Evolutionary conservation across 257 asterid genomes (phyloP), one percentile per base, ranked within the genome.

Genomic region (Solanum microdontum): DNA sequence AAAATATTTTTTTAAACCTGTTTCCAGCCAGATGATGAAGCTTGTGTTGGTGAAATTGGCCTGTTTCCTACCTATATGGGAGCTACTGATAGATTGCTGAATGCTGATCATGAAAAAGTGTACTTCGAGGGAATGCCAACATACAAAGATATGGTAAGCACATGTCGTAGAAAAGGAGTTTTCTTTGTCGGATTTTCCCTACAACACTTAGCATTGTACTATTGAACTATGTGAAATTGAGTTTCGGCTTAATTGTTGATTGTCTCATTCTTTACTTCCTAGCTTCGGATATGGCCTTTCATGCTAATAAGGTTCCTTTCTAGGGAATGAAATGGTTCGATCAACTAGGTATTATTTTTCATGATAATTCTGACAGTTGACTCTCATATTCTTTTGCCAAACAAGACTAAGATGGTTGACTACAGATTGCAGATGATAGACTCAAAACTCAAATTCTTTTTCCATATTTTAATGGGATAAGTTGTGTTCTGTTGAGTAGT

Each of bases 51-150:
- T 40, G 98, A 96, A 93, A 95, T 95, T 87, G 99, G 97, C 36
- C 72, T 96, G 88, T 94, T 91, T 90, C 94, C 99, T 86, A 84
- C 86, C 73, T 89, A 92, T 90, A 90, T 96, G 96, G 99, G 99
- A 55, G 97, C 97, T 51, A 91, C 95, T 28, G 96, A 95, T 89
- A 92, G 94, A 86, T 86, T 96, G 91, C 92, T 95, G 75, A 96
- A 96, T 89, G 99, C 98, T 85, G 95, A 95, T 89, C 98, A 96
- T 48, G 97, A 94, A 28, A 92, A 94, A 88, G 95, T 95, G 76
- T 96, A 96, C 91, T 96, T 95, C 90, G 92, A 94, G 93, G 98
- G 95, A 58, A 96, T 96, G 99, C 98, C 99, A 1, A 88, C 76
- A 34, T 93, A 92, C 93, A 92, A 92, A 88, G 99, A 98, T 89